phyloP scores from a whole-genome alignment of 495 filamentous ascomycete genomes.

The Haplographium delicatum region DNA sequence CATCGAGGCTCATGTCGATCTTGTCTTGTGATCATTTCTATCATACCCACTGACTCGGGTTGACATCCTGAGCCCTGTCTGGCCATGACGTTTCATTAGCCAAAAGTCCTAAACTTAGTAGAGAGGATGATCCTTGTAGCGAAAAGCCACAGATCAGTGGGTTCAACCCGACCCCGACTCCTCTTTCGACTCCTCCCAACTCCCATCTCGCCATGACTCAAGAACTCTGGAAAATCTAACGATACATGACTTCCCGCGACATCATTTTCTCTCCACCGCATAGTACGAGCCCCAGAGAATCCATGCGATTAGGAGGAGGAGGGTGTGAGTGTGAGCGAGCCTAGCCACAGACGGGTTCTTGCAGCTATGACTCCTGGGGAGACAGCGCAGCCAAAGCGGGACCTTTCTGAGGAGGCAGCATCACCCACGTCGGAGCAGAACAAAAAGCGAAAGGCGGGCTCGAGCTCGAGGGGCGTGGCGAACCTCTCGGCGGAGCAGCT shows the following conservation, averaged over 20 bases:
- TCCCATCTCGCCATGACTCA: constrained; percentile 16
- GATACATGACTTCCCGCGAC: constrained; percentile 14
- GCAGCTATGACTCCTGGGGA: constrained; percentile 19
- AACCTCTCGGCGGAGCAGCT: constrained; percentile 69
- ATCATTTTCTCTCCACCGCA: not conserved
- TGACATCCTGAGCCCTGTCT: not conserved
- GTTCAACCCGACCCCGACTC: not conserved
- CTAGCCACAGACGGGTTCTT: constrained; percentile 5
- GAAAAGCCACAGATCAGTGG: not conserved
- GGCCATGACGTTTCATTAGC: constrained; percentile 3
- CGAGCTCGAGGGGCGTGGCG: constrained; percentile 49
- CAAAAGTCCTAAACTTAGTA: not conserved
- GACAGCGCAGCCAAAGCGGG: constrained; percentile 9
- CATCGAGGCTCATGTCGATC: no score
- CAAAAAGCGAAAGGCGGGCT: constrained; percentile 27
- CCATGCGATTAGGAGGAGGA: constrained; percentile 11
- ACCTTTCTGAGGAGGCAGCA: constrained; percentile 12
- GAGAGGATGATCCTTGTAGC: no score
- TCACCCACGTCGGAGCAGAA: constrained; percentile 10
- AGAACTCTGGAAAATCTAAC: not conserved
- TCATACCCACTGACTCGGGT: not conserved
- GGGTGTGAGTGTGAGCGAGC: no score
- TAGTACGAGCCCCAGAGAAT: not conserved
- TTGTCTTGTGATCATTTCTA: no score
- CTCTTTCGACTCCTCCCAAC: not conserved